Conservation (phyloP, 352 stramenopile genomes). For the Phytophthora tentaculata region DNA sequence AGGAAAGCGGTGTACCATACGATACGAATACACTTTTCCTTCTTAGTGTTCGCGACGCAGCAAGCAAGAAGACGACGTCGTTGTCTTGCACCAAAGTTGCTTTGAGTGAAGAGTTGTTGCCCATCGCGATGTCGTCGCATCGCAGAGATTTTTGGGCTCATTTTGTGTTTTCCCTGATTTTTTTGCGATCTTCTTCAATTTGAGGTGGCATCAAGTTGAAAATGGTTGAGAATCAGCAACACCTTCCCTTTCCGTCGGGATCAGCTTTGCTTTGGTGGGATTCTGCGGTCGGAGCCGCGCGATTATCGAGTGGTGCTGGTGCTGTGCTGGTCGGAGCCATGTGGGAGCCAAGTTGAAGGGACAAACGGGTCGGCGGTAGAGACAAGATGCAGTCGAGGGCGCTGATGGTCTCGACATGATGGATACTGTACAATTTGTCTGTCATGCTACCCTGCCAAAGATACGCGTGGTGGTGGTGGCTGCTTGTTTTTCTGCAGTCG, state of each 20-base stretch:
- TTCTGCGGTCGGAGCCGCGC: constrained; percentile 1
- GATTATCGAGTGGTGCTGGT: constrained; percentile 24
- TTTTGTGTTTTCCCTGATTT: constrained; percentile 26
- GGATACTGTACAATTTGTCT: constrained; percentile 31
- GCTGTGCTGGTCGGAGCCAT: constrained; percentile 1
- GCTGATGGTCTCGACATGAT: constrained; percentile 24
- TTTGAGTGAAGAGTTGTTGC: not conserved
- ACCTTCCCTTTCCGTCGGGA: not conserved
- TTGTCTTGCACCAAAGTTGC: constrained; percentile 19
- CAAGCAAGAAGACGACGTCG: constrained; percentile 23
- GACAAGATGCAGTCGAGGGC: constrained; percentile 16
- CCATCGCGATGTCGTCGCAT: constrained; percentile 25
- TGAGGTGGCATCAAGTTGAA: not conserved
- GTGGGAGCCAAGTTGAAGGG: constrained; percentile 14
- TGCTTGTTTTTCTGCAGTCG: constrained; percentile 39
- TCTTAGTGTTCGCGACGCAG: constrained; percentile 26
- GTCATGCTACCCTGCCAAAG: constrained; percentile 8
- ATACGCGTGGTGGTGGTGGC: constrained; percentile 11
- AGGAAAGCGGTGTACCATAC: constrained; percentile 7
- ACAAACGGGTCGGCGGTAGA: constrained; percentile 11
- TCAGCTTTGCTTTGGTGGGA: not conserved
- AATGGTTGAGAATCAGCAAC: not conserved
- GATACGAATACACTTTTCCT: constrained; percentile 33
- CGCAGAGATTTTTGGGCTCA: constrained; percentile 21
- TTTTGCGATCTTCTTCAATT: not conserved